Conservation (phyloP, 257 asterid genomes). For the Anisodus acutangulus region DNA sequence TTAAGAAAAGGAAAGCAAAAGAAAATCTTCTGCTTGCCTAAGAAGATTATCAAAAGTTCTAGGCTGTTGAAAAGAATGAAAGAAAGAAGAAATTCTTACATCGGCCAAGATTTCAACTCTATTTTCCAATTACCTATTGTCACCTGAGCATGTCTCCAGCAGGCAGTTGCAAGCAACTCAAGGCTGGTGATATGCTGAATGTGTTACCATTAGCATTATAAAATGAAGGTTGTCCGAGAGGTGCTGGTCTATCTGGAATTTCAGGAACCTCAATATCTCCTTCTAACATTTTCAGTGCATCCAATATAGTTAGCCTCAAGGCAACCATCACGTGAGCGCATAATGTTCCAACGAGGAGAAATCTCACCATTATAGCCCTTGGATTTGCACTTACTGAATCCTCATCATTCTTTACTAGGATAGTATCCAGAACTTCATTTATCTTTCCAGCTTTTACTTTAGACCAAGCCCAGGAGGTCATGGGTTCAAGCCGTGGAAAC, state of each 20-base stretch:
- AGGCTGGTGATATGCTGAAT: conserved; percentile 66
- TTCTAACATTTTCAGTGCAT: conserved; percentile 86
- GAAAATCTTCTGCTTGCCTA: neutral
- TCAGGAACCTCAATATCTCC: conserved; percentile 84
- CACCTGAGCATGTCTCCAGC: conserved; percentile 78
- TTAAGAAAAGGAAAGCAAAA: neutral
- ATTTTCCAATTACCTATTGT: conserved; percentile 18
- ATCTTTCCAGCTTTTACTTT: conserved; percentile 64
- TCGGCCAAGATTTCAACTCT: neutral
- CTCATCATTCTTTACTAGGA: conserved; percentile 45
- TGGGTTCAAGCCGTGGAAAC: no score
- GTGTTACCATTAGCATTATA: conserved; percentile 38
- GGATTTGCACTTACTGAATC: conserved; percentile 60
- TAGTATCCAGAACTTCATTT: conserved; percentile 59
- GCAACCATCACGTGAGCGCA: conserved; percentile 98
- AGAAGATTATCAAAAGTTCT: neutral
- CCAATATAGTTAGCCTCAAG: conserved; percentile 76
- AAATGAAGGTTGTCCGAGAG: conserved; percentile 70
- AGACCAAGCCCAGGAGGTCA: conserved; percentile 53
- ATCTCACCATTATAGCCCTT: conserved; percentile 74
- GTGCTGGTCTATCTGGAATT: conserved; percentile 81
- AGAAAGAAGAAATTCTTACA: conserved; percentile 3
- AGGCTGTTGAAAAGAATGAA: neutral
- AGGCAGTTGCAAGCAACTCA: conserved; percentile 54
- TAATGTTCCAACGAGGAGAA: conserved; percentile 71